A percentile compares a stretch with the other conserved stretches of the same genome.
phyloP scores from a whole-genome alignment of 2,329 filamentous ascomycete species.

The Fusarium algeriense region DNA sequence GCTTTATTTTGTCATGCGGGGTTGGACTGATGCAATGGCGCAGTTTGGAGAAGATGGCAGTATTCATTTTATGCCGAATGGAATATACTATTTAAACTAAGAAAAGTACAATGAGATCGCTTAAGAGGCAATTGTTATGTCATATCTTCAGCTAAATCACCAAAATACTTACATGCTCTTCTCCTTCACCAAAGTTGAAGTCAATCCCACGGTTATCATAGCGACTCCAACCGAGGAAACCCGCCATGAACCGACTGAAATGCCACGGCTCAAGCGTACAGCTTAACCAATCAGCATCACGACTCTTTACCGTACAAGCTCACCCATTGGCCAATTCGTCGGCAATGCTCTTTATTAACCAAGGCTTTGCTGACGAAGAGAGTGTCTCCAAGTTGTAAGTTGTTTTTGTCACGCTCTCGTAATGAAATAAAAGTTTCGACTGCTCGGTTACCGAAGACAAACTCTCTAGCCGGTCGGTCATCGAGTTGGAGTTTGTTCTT shows the following conservation, averaged over 20 bases:
- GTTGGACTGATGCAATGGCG: slow-evolving; percentile 12
- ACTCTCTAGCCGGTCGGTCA: slow-evolving; percentile 39
- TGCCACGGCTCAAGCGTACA: slow-evolving; percentile 28
- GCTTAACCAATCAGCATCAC: slow-evolving; percentile 25
- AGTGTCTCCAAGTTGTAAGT: background rate
- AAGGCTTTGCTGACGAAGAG: slow-evolving; percentile 41
- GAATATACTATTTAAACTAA: no score
- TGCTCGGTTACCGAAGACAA: slow-evolving; percentile 24
- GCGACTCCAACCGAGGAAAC: slow-evolving; percentile 52
- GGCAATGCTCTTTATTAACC: slow-evolving; percentile 46
- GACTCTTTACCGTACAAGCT: slow-evolving; percentile 29
- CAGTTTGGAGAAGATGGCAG: slow-evolving; percentile 24
- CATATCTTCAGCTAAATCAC: no score
- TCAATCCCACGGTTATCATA: slow-evolving; percentile 14
- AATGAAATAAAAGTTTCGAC: background rate
- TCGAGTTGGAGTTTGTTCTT: slow-evolving; percentile 16
- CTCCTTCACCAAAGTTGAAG: no score
- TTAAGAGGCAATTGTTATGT: background rate
- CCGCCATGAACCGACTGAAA: slow-evolving; percentile 46
- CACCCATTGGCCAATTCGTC: slow-evolving; percentile 50
- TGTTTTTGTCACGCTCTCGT: slow-evolving; percentile 18
- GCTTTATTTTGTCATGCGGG: slow-evolving; percentile 41
- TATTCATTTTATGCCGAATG: no score
- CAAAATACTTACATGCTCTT: background rate
- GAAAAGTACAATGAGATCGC: no score